Evolutionary conservation across 2,329 filamentous ascomycete genomes (phyloP), one percentile per base, ranked within the genome.

Genomic region (Diaporthe aspalathi): DNA sequence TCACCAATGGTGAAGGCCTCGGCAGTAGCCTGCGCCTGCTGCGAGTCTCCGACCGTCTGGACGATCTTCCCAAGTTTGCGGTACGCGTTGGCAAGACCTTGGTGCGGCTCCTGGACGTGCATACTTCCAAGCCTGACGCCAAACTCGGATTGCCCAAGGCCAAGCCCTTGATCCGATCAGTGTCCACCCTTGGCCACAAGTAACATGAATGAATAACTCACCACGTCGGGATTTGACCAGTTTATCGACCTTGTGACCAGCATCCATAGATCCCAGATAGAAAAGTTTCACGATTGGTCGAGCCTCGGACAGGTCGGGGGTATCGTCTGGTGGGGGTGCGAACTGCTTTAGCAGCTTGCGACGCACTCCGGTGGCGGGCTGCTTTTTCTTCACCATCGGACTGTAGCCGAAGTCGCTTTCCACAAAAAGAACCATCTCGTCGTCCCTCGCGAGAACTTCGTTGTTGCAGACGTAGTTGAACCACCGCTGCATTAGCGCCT

Each of bases 361-460:
- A 74, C 96, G 91, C 76, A 99, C 94, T 53, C 96, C 96, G 1
- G 96, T 99, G 11, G 96, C 96, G 27, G 96, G 96, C 81, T 99
- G 96, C 85, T 97, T 97, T 87, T 94, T 94, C 81, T 95, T 92
- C 57, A 98, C 92, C 78, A 98, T 93, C 1, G 96, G 96, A 78
- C 94, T 98, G 82, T 99, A 99, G 50, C 96, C 96, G 81, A 98
- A 98, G 81, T 99, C 96, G 79, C 94, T 97, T 83, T 99, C 96
- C n/a, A 99, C 94, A 77, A 99, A 99, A 72, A 98, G 91, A 6
- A 98, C 90, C 90, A 98, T 95, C 83, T 99, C 96, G 74, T 98
- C 95, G 79, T 99, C 96, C 73, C 93, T 90, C 86, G 97, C 97
- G 9, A 99, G 88, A 1, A 97, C 91, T 45, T 98, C 95, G 76